Percentiles rank a stretch among this genome's conserved stretches.
These are phyloP conservation scores for Santalum album DNA, from an alignment of 164 flowering plant species.

Conservation along the genomic window DNA sequence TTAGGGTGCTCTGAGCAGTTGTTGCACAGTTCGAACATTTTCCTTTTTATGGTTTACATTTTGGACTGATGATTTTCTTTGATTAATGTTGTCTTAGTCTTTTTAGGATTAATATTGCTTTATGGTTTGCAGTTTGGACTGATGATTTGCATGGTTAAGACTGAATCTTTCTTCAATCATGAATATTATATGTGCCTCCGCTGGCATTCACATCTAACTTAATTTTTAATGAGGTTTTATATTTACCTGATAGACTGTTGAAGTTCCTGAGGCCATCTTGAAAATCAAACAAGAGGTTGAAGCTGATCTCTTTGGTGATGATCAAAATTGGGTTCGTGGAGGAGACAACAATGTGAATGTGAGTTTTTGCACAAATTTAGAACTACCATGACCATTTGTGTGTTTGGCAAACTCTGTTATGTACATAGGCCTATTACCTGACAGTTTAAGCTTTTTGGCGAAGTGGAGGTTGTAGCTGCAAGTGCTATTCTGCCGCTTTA, in stretches of 20 bases:
- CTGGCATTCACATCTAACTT: neutral
- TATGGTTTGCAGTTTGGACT: no score
- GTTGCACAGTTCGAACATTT: no score
- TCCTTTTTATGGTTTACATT: no score
- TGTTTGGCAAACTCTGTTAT: neutral
- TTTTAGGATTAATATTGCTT: no score
- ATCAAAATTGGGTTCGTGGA: slow-evolving; percentile 63
- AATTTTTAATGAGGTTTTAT: neutral
- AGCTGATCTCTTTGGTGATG: slow-evolving; percentile 66
- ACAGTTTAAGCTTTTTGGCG: neutral
- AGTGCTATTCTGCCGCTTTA: no score
- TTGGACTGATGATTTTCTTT: no score
- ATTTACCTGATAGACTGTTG: slow-evolving; percentile 29
- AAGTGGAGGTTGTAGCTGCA: no score
- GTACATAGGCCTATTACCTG: neutral
- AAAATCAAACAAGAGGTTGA: slow-evolving; percentile 70
- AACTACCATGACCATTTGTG: neutral
- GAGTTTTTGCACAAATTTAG: slow-evolving; percentile 13
- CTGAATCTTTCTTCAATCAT: no score
- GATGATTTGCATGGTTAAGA: no score
- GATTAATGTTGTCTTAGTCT: no score
- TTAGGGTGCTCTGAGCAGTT: no score
- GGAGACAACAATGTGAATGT: slow-evolving; percentile 66
- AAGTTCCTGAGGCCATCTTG: slow-evolving; percentile 53
- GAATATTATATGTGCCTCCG: no score